A percentile compares a stretch with the other conserved stretches of the same genome.
phyloP scores from a whole-genome alignment of 2,329 filamentous ascomycete genomes.

The Pestalotiopsis sp. region DNA sequence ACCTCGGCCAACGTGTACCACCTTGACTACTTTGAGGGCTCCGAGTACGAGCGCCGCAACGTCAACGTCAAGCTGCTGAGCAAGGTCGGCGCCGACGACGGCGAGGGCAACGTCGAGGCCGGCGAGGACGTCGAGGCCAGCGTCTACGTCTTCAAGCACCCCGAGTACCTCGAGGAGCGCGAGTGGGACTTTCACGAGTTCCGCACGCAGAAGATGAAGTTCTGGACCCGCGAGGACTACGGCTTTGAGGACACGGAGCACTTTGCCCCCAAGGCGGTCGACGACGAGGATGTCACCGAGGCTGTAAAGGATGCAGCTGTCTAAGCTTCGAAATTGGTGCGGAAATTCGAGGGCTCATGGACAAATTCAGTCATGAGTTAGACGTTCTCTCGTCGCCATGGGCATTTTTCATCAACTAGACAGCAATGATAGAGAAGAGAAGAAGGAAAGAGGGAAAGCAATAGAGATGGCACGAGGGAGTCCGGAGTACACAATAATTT shows the following conservation, averaged over 20 bases:
- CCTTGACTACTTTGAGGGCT: slow-evolving; percentile 82
- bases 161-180: slow-evolving; percentile 60
- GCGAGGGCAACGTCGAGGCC: slow-evolving; percentile 44
- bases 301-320: slow-evolving; percentile 27
- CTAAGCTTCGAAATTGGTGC: slow-evolving; percentile 20
- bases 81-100: slow-evolving; percentile 38
- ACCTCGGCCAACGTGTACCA: slow-evolving; percentile 75
- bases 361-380: neutral
- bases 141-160: slow-evolving; percentile 66
- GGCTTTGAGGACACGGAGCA: slow-evolving; percentile 41
- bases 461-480: neutral
- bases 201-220: slow-evolving; percentile 68
- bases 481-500: neutral
- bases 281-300: slow-evolving; percentile 16
- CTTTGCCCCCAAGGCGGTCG: slow-evolving; percentile 22
- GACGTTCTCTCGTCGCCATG: neutral
- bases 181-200: slow-evolving; percentile 94
- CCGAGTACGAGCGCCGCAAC: slow-evolving; percentile 48
- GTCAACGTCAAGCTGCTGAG: slow-evolving; percentile 40
- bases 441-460: neutral
- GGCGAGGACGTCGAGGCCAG: slow-evolving; percentile 53
- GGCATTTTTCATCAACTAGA: neutral
- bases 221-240: slow-evolving; percentile 57
- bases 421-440: neutral
- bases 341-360: neutral